Percentiles rank a stretch among this genome's conserved stretches.
phyloP scores from a whole-genome alignment of 148 eudicot genomes.

The Chenopodium formosanum region DNA sequence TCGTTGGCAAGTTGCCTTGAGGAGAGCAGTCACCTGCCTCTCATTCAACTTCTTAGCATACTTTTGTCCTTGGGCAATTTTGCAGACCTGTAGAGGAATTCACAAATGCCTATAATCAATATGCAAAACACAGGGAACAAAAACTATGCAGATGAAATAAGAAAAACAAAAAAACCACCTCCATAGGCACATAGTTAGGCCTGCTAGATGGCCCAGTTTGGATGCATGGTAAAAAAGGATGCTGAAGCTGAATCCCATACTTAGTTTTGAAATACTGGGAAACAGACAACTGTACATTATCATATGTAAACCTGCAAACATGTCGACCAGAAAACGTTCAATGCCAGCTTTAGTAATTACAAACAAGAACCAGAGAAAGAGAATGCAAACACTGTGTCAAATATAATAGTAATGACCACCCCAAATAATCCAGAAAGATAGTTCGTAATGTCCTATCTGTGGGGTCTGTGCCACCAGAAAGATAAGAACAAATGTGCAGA shows the following conservation, averaged over 20 bases:
- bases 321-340: background rate
- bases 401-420: too few species aligned
- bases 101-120: too few species aligned
- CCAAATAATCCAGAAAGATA: too few species aligned
- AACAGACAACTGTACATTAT: constrained; percentile 38
- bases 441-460: too few species aligned
- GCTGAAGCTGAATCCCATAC: constrained; percentile 40
- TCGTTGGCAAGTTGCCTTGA: constrained; percentile 79
- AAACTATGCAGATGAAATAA: background rate
- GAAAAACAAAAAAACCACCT: constrained; percentile 42
- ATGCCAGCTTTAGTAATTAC: background rate
- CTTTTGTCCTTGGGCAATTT: constrained; percentile 57
- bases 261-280: constrained; percentile 48
- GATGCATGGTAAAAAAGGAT: constrained; percentile 57
- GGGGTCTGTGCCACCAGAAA: background rate
- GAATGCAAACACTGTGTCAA: too few species aligned
- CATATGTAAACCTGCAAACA: constrained; percentile 45
- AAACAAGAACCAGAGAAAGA: background rate
- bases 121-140: background rate
- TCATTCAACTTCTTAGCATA: constrained; percentile 61
- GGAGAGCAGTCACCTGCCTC: constrained; percentile 58
- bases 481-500: background rate
- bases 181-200: constrained; percentile 70
- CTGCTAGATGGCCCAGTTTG: constrained; percentile 53
- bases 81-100: constrained; percentile 43